phyloP scores from a whole-genome alignment of 257 asterid species.

The Salvia splendens region DNA sequence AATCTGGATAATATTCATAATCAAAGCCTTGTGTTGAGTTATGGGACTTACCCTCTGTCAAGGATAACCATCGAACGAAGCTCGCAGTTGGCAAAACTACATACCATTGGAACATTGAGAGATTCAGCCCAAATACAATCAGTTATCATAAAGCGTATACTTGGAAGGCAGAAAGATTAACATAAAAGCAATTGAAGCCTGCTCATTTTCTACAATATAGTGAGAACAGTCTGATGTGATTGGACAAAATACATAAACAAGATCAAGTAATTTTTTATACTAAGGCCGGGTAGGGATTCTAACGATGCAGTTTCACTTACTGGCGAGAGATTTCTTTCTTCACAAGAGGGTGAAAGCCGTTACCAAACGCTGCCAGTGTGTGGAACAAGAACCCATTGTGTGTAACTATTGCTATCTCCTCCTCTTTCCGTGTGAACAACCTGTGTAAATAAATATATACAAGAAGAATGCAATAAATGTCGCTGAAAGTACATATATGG shows the following conservation, averaged over 20 bases:
- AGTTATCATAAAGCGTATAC: background rate
- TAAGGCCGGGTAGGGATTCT: background rate
- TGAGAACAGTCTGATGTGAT: background rate
- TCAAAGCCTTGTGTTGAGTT: constrained; percentile 13
- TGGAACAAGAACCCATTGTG: constrained; percentile 90
- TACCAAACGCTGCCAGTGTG: constrained; percentile 65
- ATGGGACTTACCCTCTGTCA: constrained; percentile 59
- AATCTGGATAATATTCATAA: background rate
- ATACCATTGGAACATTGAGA: constrained; percentile 24
- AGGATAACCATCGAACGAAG: constrained; percentile 84
- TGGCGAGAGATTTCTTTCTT: constrained; percentile 67
- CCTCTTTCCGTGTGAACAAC: constrained; percentile 74
- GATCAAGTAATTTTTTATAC: background rate
- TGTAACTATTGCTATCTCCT: constrained; percentile 87
- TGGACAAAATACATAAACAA: background rate
- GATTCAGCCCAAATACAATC: constrained; percentile 13
- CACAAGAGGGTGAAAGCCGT: constrained; percentile 65
- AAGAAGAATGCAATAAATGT: constrained; percentile 17
- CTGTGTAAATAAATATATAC: constrained; percentile 41
- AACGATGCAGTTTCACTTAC: constrained; percentile 48
- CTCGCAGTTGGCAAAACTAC: constrained; percentile 89
- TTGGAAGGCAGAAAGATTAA: no score
- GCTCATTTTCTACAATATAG: constrained; percentile 58
- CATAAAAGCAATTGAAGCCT: no score
- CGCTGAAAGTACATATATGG: constrained; percentile 12